Base-by-base conservation (phyloP, 2,329 filamentous ascomycete species). In the Plectosphaerella plurivora region DNA sequence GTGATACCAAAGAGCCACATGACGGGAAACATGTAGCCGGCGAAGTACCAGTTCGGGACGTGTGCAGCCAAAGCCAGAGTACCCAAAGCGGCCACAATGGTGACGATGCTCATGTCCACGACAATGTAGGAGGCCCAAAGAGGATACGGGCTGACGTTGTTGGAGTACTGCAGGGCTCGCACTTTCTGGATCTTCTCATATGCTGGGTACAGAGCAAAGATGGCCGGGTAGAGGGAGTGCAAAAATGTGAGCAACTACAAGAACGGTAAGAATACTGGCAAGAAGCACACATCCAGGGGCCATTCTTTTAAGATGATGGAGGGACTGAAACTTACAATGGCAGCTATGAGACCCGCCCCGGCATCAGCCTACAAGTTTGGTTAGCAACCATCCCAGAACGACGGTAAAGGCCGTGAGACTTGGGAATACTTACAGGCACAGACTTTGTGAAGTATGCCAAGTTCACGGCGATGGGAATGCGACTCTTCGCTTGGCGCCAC, bases 141-240 rank as follows among this genome's bases (percentile, higher is more conserved):
- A 2, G 84, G 82, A 5, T 80, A 70, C 3, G 81, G 77, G 25
- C 83, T 72, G 35, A 88, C 82, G 28, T 85, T 85, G 59, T 88
- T 89, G 57, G 82, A 86, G 68, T 86, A 88, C 63, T 88, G 83
- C 25, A 89, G 68, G 15, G 82, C 81, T 51, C 84, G 72, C 20
- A 89, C 81, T 52, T 84, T 82, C 46, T 78, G 73, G 28, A 83
- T 61, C 35, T 83, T 74, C 64, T 88, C 85, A 46, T 81, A 70
- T 0, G 83, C 86, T 4, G 82, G 81, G 64, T 88, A 88, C 2
- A 88, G 68, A 2, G 81, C 77, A 61, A 88, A 87, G 67, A 88
- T 82, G 2, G 81, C 81, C 1, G 85, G 84, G 59, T 81, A 87
- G 2, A 82, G 76, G 25, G 75, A 71, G 72, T 86, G 81, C 10